phyloP scores from a whole-genome alignment of 1,139 yeast genomes.

The Pichia sp. region DNA sequence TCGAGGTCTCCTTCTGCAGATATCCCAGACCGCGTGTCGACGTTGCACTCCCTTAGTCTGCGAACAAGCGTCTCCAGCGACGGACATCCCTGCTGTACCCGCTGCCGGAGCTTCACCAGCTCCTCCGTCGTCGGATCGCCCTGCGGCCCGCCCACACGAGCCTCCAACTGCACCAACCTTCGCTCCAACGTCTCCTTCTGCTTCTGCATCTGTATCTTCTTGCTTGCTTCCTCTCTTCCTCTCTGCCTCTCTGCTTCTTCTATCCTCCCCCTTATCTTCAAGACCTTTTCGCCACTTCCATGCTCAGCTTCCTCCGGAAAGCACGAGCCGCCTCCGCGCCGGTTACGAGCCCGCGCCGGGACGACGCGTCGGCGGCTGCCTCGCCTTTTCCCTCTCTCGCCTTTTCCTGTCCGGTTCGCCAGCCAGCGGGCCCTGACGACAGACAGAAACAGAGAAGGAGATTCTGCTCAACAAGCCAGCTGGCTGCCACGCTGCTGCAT shows the following conservation, averaged over 20 bases:
- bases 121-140: neutral
- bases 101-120: neutral
- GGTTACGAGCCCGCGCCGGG: conserved; percentile 4
- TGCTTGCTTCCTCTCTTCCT: neutral
- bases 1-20: too few relatives aligned
- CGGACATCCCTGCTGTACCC: neutral
- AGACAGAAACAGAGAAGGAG: neutral
- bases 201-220: neutral
- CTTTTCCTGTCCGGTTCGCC: neutral
- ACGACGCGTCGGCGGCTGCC: neutral
- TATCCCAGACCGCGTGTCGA: neutral
- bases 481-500: too few relatives aligned
- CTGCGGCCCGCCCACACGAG: neutral
- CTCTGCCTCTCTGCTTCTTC: neutral
- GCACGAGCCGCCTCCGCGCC: neutral
- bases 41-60: neutral
- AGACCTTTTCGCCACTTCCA: too few relatives aligned
- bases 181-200: neutral
- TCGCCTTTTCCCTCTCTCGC: neutral
- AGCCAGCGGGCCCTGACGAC: too few relatives aligned
- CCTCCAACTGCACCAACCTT: neutral
- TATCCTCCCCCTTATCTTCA: neutral
- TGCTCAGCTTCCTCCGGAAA: neutral
- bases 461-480: too few relatives aligned
- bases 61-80: neutral